Conservation (phyloP, 441 rosid genomes). For the Croton laevigatus region DNA sequence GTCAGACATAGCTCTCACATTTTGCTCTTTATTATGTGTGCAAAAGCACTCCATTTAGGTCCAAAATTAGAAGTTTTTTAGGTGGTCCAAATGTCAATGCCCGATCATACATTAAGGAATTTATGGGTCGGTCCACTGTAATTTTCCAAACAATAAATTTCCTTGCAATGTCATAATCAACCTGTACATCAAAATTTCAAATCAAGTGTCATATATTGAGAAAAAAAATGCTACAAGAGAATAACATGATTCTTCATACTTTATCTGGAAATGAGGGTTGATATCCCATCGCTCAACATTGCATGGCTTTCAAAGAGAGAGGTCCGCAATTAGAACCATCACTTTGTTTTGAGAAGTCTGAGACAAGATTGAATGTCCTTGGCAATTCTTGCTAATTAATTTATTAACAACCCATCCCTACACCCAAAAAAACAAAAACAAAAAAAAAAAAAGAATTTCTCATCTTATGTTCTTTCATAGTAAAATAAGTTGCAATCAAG, state of each 20-base stretch:
- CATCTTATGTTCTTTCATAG: no score
- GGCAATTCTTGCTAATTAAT: no score
- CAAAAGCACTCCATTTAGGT: constrained; percentile 1
- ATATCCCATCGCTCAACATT: neutral
- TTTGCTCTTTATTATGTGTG: neutral
- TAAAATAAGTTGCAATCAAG: no score
- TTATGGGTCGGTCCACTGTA: no score
- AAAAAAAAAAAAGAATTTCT: no score
- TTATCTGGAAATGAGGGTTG: neutral
- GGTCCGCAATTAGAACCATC: neutral
- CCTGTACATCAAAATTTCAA: neutral
- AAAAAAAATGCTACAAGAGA: neutral
- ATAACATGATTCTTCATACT: neutral
- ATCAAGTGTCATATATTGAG: neutral
- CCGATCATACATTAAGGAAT: neutral
- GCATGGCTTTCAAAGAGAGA: neutral
- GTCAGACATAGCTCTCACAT: neutral
- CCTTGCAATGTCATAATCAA: neutral
- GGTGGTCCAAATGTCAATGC: neutral
- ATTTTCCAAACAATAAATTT: no score
- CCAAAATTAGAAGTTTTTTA: neutral
- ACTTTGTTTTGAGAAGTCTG: neutral
- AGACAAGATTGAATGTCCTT: neutral
- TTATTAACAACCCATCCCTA: no score
- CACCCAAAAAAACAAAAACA: no score